Evolutionary conservation across 2,329 filamentous ascomycete species (phyloP).

Genomic region (Fusarium praegraminearum): DNA sequence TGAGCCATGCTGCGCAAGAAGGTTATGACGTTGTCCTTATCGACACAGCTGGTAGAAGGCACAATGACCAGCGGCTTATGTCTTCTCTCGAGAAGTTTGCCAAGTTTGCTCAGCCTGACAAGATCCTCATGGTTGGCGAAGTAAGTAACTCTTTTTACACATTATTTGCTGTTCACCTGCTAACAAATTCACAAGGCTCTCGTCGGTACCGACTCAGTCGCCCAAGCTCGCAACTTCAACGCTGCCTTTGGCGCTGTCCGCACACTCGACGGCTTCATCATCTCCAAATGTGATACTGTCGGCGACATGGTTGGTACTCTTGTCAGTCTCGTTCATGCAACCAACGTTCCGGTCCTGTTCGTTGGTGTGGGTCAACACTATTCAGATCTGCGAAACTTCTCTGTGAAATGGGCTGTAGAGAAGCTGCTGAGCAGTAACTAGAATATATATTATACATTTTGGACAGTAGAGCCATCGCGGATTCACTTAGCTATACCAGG

Average conservation of each 20-base stretch:
- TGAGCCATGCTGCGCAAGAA: slow-evolving; percentile 79
- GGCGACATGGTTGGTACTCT: slow-evolving; percentile 98
- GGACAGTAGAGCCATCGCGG: neutral
- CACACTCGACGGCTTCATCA: slow-evolving; percentile 94
- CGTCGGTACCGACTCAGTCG: slow-evolving; percentile 94
- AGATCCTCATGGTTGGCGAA: slow-evolving; percentile 94
- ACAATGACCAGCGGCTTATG: slow-evolving; percentile 97
- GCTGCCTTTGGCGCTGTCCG: slow-evolving; percentile 85
- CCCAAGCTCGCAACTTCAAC: slow-evolving; percentile 97
- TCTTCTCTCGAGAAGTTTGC: slow-evolving; percentile 97
- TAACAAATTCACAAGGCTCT: slow-evolving; percentile 68
- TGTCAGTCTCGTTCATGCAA: slow-evolving; percentile 97
- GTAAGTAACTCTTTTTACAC: slow-evolving; percentile 47
- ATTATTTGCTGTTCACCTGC: neutral
- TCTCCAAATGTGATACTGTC: slow-evolving; percentile 98
- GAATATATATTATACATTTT: slow-evolving; percentile 33
- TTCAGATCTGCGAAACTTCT: slow-evolving; percentile 75
- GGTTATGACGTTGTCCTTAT: slow-evolving; percentile 95
- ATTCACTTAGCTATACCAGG: slow-evolving; percentile 5
- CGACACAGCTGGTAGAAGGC: slow-evolving; percentile 92
- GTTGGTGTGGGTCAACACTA: slow-evolving; percentile 81
- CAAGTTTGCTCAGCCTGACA: slow-evolving; percentile 94
- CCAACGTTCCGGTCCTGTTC: slow-evolving; percentile 94
- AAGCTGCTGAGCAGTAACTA: slow-evolving; percentile 69
- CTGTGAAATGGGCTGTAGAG: slow-evolving; percentile 77